Base-by-base conservation (phyloP, 805 yeast genomes). In the Wickerhamomyces tratensis region DNA sequence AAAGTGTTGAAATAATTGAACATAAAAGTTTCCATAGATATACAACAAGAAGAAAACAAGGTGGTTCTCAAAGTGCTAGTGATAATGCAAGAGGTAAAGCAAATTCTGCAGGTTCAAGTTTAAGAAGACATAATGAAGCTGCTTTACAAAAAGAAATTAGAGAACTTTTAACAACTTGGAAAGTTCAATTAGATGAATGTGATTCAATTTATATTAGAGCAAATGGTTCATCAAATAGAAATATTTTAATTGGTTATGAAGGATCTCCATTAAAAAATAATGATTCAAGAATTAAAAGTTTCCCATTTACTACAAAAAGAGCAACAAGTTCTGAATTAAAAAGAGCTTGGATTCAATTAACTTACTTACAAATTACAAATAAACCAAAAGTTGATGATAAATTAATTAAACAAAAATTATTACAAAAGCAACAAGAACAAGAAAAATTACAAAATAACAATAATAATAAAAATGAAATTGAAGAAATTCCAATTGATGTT, bases 61-160 rank as follows among this genome's bases (percentile, higher is more conserved):
- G 98, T 68, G 98, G 98, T 1, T 76, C 97, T 0, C 98, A 93
- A 59, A 77, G 89, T 49, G 89, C 97, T 2, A 82, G 77, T 62
- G 98, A 93, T 62, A 86, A 82, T 55, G 84, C 95, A 1, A 77
- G 83, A 50, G 98, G 98, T 5, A 91, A 89, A 58, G 98, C 98
- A 7, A 87, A 87, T 48, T 87, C 96, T 26, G 98, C 96, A 0
- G 98, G 98, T 41, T 83, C 97, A 2, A 77, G 79, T 42, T 70
- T 93, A 38, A 79, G 98, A 65, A 72, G 98, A 46, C 80, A 87
- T 53, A 91, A 89, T 54, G 98, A 93, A 62, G 82, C 79, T 43
- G 91, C 91, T 2, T 68, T 93, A 43, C 76, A 76, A 43, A 70
- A 73, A 41, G 98, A 93, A 47, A 79, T 93, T n/a, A 71, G 82